Evolutionary conservation across 805 yeast species (phyloP), one percentile per base, ranked within the genome.

Genomic region (Zygotorulaspora sp.): DNA sequence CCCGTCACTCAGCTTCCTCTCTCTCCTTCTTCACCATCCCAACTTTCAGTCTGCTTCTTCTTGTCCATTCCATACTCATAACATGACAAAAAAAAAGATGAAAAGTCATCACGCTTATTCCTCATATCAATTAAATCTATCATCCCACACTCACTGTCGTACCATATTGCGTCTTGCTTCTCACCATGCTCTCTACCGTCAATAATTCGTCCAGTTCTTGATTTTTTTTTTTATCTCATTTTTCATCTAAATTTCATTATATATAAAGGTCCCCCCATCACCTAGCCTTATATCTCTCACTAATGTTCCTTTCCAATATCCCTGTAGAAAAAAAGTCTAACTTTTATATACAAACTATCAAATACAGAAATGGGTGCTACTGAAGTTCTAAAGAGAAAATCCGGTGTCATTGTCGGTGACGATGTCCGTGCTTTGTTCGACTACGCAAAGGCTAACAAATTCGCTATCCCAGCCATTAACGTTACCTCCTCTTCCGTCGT

Each of bases 361-460:
- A 21, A 21, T 10, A n/a, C 12, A 22, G 62, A 47, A 63, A 77
- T 77, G 83, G 77, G 79, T 67, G 76, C 69, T 53, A 70, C 72
- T 69, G 88, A 81, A 61, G 87, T 87, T 67, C 75, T 89, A 61
- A 71, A 74, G 57, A 82, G 94, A 76, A 89, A 92, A 72, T 62
- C 92, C 66, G 98, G 98, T 78, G 98, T 92, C 71, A 88, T 92
- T 69, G 92, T 85, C 72, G 98, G 98, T 65, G 97, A 90, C 61
- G 98, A 92, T 65, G 98, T 92, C 49, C 65, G 65, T 45, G 69
- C 68, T 55, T 74, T 83, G 65, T 92, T 89, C 72, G 81, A 82
- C 69, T 87, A 89, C 71, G 96, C 96, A 48, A 96, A 85, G 72
- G 79, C 78, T 58, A 75, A 90, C 68, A 85, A 86, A 50, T 92